Percentiles rank a stretch among this genome's conserved stretches.
Evolutionary conservation across 1,284 basidiomycete species (phyloP).

Genomic region (Cryptococcus deneoformans): DNA sequence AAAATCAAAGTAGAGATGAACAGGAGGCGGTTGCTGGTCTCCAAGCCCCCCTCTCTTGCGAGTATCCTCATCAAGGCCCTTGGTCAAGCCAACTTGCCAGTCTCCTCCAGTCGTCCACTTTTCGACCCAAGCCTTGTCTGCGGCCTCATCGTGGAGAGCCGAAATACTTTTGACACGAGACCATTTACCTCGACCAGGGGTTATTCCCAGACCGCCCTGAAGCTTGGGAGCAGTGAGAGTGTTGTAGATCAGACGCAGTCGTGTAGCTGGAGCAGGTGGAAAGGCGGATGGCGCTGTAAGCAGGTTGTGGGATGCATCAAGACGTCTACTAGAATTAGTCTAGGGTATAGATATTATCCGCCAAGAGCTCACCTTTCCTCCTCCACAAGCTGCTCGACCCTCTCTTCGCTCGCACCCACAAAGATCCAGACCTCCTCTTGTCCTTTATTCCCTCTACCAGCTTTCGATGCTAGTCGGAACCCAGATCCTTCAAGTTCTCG

Average conservation of each 20-base stretch:
- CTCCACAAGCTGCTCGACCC: conserved; percentile 64
- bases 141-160: conserved; percentile 75
- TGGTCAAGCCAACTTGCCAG: conserved; percentile 58
- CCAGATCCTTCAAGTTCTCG: conserved; percentile 36
- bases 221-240: conserved; percentile 66
- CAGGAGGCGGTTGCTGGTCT: conserved; percentile 69
- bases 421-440: conserved; percentile 77
- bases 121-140: conserved; percentile 49
- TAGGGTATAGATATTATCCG: neutral
- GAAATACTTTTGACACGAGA: conserved; percentile 73
- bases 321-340: conserved; percentile 5
- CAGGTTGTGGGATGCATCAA: conserved; percentile 50
- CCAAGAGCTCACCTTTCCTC: conserved; percentile 64
- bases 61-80: conserved; percentile 54
- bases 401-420: conserved; percentile 64
- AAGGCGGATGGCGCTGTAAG: conserved; percentile 62
- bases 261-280: conserved; percentile 55
- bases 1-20: conserved; percentile 91
- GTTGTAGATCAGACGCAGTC: conserved; percentile 69
- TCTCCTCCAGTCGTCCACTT: conserved; percentile 42
- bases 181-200: conserved; percentile 68
- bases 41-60: conserved; percentile 38
- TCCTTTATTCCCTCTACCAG: conserved; percentile 26
- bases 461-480: conserved; percentile 31
- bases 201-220: conserved; percentile 77